These are phyloP conservation scores for Geotrichum carabidarum DNA, from an alignment of 1,139 yeast genomes.

Conservation along the genomic window DNA sequence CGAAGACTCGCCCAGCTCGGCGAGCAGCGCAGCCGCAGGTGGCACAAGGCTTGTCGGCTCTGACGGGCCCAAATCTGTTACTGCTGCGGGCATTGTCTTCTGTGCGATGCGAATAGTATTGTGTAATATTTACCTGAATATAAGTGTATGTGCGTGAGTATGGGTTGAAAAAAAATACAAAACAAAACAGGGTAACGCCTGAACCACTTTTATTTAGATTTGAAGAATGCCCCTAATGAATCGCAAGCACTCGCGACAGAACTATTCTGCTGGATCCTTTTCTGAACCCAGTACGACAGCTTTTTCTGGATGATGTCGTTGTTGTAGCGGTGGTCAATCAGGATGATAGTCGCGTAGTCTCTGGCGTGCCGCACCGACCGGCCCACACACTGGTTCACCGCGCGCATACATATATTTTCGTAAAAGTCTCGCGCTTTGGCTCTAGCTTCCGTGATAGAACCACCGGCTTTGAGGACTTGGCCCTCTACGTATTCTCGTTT, in stretches of 20 bases:
- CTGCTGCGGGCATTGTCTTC: slow-evolving; percentile 12
- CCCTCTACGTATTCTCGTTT: slow-evolving; percentile 61
- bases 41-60: not conserved
- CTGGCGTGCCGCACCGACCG: slow-evolving; percentile 80
- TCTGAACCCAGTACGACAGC: slow-evolving; percentile 73
- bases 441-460: slow-evolving; percentile 41
- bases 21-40: slow-evolving; percentile 41
- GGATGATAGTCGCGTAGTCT: slow-evolving; percentile 72
- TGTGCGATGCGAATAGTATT: not conserved
- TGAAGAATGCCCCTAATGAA: slow-evolving; percentile 6
- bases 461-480: slow-evolving; percentile 39
- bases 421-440: slow-evolving; percentile 57
- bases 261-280: slow-evolving; percentile 22
- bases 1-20: slow-evolving; percentile 68
- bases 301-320: slow-evolving; percentile 50
- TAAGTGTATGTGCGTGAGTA: not conserved
- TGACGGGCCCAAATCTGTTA: not conserved
- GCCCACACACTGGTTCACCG: slow-evolving; percentile 90
- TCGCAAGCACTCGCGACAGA: not conserved
- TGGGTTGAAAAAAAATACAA: not conserved
- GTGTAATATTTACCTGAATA: not conserved
- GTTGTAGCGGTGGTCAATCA: slow-evolving; percentile 63
- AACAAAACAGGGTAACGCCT: slow-evolving; percentile 2
- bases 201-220: not conserved
- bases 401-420: slow-evolving; percentile 85